Evolutionary conservation across 176 grass and related monocot genomes (phyloP), one percentile per base, ranked within the genome.

Genomic region (Rhynchospora pubera): DNA sequence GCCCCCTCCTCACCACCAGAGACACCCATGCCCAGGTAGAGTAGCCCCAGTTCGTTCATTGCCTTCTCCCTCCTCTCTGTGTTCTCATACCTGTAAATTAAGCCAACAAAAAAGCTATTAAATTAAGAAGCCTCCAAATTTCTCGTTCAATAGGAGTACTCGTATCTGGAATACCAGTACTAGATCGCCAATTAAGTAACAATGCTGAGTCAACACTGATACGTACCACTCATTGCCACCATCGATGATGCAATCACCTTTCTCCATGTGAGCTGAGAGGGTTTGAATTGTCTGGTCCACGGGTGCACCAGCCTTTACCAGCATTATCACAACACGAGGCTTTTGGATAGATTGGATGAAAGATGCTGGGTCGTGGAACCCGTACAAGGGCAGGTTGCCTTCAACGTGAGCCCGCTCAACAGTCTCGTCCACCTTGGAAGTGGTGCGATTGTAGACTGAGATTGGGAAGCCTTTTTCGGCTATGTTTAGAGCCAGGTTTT

Each of bases 61-160:
- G 68, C 93, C 85, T 94, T 91, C 87, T 94, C 93, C 80, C 93
- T 89, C 93, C 93, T 94, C 62, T 94, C 93, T 0, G 93, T 94
- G 90, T 92, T 94, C 85, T 94, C 93, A 1, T 94, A 82, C 79
- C 79, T 82, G 39, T 15, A 43, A 77, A 62, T 62, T 43, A 77
- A 56, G 50, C 13, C 72, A 77, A 62, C 58, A 82, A 66, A 79
- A 66, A 5, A 30, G 79, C 24, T 13, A 48, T 81, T 13, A 62
- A 81, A 63, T 13, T 69, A 13, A 24, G 34, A 39, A 39, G 14
- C 9, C 57, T 45, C 62, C 44, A 81, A 48, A 65, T 14, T 57
- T 57, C 2, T 39, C 22, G 57, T 16, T 28, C 28, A 18, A 26
- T 15, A 55, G 9, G 12, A 4, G 52, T 55, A 55, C 52, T 5